Evolutionary conservation across 805 yeast genomes (phyloP).

Genomic region (Hanseniaspora lachancei): DNA sequence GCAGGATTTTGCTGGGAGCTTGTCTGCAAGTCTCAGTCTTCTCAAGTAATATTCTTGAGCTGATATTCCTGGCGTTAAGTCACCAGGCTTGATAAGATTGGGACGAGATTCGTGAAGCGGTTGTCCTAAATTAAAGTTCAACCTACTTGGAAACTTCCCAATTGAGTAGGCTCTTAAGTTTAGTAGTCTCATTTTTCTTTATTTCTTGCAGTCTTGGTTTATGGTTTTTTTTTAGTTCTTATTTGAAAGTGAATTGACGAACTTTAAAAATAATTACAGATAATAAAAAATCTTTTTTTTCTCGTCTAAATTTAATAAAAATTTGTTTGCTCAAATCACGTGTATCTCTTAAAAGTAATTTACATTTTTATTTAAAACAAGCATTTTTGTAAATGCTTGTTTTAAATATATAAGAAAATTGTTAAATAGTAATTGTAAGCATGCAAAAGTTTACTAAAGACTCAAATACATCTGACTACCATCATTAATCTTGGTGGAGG

Average conservation of each 20-base stretch:
- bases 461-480: not conserved
- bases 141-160: constrained; percentile 4
- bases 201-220: not conserved
- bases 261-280: no score
- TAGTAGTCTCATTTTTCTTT: not conserved
- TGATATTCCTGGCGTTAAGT: constrained; percentile 76
- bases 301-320: not conserved
- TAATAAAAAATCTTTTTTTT: not conserved
- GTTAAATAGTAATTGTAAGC: not conserved
- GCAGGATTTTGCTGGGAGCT: constrained; percentile 48
- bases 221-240: not conserved
- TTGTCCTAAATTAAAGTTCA: constrained; percentile 45
- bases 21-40: constrained; percentile 43
- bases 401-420: no score
- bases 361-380: not conserved
- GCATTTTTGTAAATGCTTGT: no score
- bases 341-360: not conserved
- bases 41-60: constrained; percentile 72
- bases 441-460: not conserved
- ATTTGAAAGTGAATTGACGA: not conserved
- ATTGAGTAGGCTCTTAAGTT: not conserved
- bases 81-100: constrained; percentile 56
- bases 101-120: constrained; percentile 80
- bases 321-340: not conserved
- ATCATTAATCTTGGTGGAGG: not conserved